Conservation (phyloP, 108 stramenopile species). For the Skeletonema potamos region DNA sequence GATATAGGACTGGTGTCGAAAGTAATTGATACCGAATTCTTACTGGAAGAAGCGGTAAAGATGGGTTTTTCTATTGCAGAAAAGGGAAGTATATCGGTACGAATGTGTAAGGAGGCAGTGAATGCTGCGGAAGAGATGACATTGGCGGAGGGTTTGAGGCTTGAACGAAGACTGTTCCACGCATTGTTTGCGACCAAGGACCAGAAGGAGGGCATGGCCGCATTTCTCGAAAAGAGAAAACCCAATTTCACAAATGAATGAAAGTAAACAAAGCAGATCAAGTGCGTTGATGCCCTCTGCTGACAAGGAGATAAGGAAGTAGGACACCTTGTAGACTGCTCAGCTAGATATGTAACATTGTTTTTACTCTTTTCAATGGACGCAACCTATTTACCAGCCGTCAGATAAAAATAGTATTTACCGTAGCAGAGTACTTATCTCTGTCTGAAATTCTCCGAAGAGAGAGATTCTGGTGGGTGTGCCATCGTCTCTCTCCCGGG, state of each 20-base stretch:
- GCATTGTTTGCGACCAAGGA: conserved; percentile 95
- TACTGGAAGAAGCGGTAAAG: conserved; percentile 86
- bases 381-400: no score
- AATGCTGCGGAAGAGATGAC: conserved; percentile 95
- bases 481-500: no score
- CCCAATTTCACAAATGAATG: conserved; percentile 82
- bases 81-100: conserved; percentile 81
- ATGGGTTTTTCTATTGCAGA: conserved; percentile 91
- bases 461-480: no score
- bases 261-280: not conserved
- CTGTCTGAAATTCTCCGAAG: no score
- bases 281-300: no score
- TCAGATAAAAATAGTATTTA: no score
- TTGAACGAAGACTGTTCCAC: conserved; percentile 98
- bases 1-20: conserved; percentile 90
- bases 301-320: no score
- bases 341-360: no score
- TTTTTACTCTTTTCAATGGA: no score
- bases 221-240: conserved; percentile 90
- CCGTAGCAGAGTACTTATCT: no score
- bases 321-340: no score
- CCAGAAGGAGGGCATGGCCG: conserved; percentile 97
- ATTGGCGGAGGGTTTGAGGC: conserved; percentile 90
- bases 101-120: conserved; percentile 96
- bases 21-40: conserved; percentile 74